Evolutionary conservation across 352 stramenopile species (phyloP), one percentile per base, ranked within the genome.

Genomic region (Phytophthora colocasiae): DNA sequence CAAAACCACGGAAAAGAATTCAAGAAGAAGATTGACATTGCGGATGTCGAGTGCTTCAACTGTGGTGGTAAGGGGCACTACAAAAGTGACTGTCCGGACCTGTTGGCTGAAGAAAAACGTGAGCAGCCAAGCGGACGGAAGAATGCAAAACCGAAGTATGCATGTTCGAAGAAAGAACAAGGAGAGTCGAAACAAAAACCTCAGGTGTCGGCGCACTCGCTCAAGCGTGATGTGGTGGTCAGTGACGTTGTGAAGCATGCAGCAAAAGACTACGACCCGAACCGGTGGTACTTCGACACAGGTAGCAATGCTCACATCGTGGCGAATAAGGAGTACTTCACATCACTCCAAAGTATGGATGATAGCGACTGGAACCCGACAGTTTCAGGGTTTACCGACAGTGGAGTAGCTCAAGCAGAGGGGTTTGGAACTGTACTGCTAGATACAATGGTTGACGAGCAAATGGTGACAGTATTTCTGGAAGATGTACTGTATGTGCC

Each of bases 71-170:
- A 12, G 4, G 38, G 34, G 38, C 50, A 58, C 38, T 48, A 58
- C 36, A 58, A 7, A 15, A 19, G 50, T 31, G 49, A 57, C 10
- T 57, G 49, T 47, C 49, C 49, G 5, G 32, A 46, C 6, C 17
- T 57, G 15, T 19, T 38, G 2, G 24, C 45, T 12, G 44, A 58
- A 27, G 7, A 7, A 2, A 34, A 34, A 34, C 29, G 10, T 6
- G 11, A 53, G 24, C 38, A 47, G 38, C 4, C 19, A 46, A 22
- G 4, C n/a, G 32, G 12, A 17, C 9, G 36, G n/a, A 24, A 12
- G 36, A 58, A 34, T 58, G n/a, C 50, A 15, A 32, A 56, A 19
- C 17, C 48, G 3, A 56, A 56, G 7, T 56, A 24, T 36, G 50
- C 19, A 9, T 2, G 38, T 27, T 57, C 32, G 17, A 5, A 4